Conservation (phyloP, 2,329 filamentous ascomycete genomes). For the Pseudogymnoascus sp. region DNA sequence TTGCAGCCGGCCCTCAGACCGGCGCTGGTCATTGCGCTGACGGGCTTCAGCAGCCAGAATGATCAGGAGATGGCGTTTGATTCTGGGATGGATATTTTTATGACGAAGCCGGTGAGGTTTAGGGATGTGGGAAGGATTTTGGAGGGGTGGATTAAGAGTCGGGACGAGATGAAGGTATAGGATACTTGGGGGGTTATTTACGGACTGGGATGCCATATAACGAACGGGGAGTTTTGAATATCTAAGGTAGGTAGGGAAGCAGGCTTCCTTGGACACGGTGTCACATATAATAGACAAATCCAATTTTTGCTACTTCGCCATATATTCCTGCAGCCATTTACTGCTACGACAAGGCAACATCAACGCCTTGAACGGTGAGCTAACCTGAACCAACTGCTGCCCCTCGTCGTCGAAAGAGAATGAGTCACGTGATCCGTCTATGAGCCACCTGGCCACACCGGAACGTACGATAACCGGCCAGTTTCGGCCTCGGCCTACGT, state of each 20-base stretch:
- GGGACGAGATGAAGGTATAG: not conserved
- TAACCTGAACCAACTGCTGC: no score
- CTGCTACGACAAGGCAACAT: not conserved
- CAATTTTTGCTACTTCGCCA: not conserved
- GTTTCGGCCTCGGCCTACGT: not conserved
- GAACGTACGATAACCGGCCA: not conserved
- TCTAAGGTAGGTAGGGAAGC: not conserved
- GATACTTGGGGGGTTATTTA: not conserved
- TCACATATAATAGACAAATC: not conserved
- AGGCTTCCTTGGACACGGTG: not conserved
- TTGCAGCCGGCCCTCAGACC: constrained; percentile 14
- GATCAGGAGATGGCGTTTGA: constrained; percentile 42
- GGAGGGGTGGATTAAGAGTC: constrained; percentile 16
- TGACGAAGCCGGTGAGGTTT: constrained; percentile 42
- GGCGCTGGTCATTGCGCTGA: constrained; percentile 44
- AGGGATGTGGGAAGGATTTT: constrained; percentile 19
- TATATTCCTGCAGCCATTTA: not conserved
- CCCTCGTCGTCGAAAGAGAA: no score
- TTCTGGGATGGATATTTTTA: constrained; percentile 46
- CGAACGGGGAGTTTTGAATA: not conserved
- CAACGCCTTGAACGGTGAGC: no score
- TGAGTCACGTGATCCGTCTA: no score
- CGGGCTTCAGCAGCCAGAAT: constrained; percentile 42
- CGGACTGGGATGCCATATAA: not conserved
- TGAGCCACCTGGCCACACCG: no score